phyloP scores from a whole-genome alignment of 2,329 filamentous ascomycete genomes.

The Penicillium sp. region DNA sequence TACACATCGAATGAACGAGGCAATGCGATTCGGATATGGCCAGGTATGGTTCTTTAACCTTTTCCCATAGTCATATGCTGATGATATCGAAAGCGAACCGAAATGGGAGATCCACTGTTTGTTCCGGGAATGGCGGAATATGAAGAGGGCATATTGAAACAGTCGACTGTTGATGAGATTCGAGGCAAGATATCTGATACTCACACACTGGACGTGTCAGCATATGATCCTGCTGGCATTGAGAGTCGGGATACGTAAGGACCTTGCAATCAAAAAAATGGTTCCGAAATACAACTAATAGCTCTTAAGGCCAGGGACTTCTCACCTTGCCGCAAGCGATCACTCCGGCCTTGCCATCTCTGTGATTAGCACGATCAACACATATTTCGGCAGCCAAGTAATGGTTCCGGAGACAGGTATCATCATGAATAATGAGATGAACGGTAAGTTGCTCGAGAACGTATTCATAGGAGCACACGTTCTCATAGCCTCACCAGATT shows the following conservation, averaged over 20 bases:
- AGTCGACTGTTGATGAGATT: slow-evolving; percentile 59
- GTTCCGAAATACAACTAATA: not conserved
- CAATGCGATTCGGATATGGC: slow-evolving; percentile 86
- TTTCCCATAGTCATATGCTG: not conserved
- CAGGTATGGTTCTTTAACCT: slow-evolving; percentile 31
- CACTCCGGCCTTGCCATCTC: slow-evolving; percentile 71
- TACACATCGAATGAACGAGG: slow-evolving; percentile 81
- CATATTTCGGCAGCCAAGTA: slow-evolving; percentile 77
- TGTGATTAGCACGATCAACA: slow-evolving; percentile 83
- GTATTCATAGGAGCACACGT: slow-evolving; percentile 26
- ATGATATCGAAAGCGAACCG: slow-evolving; percentile 56
- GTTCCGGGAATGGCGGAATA: slow-evolving; percentile 63
- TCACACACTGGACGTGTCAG: slow-evolving; percentile 67
- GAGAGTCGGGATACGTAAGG: slow-evolving; percentile 63
- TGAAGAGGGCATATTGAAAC: slow-evolving; percentile 67
- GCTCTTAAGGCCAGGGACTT: slow-evolving; percentile 49
- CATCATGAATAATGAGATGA: slow-evolving; percentile 68
- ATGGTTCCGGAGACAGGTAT: slow-evolving; percentile 81
- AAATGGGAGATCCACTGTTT: slow-evolving; percentile 79
- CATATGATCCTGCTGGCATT: slow-evolving; percentile 69
- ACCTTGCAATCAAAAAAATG: not conserved
- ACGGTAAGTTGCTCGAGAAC: slow-evolving; percentile 48
- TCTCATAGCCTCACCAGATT: slow-evolving; percentile 68
- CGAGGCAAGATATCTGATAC: slow-evolving; percentile 69
- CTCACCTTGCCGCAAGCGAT: slow-evolving; percentile 65